Conservation (phyloP, 208 protist genomes). For the Herpetomonas samuelpessoai region DNA sequence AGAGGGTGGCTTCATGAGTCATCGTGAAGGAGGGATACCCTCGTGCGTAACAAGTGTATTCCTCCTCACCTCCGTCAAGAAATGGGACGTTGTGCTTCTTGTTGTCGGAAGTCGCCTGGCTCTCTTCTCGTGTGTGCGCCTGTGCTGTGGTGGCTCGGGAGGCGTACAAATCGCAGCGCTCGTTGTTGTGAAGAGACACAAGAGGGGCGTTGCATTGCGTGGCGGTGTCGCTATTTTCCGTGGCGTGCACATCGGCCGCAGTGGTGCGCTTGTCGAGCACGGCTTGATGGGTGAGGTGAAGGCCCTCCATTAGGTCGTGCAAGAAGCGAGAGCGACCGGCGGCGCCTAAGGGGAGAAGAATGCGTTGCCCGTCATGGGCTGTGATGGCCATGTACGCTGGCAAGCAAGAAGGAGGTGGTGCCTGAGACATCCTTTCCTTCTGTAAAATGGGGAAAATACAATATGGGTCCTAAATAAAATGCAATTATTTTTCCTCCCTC, state of each 20-base stretch:
- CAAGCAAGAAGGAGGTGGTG: too few relatives aligned
- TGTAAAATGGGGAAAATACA: too few relatives aligned
- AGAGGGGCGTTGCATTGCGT: too few relatives aligned
- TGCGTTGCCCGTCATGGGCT: slow-evolving; percentile 34
- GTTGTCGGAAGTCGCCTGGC: too few relatives aligned
- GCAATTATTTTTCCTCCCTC: too few relatives aligned
- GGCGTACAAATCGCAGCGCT: neutral
- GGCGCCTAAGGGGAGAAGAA: slow-evolving; percentile 57
- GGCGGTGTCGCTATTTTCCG: neutral
- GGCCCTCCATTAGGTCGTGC: slow-evolving; percentile 47
- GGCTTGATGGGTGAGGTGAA: slow-evolving; percentile 25
- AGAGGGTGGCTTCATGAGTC: neutral
- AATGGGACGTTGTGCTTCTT: neutral
- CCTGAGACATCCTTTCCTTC: too few relatives aligned
- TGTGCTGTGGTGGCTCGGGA: neutral
- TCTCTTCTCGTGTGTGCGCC: too few relatives aligned
- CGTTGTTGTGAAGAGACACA: slow-evolving; percentile 5
- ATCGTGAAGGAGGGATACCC: neutral
- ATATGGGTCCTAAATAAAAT: too few relatives aligned
- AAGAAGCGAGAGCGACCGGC: slow-evolving; percentile 49
- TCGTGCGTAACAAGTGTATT: neutral
- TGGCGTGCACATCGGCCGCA: neutral
- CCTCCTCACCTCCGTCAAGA: neutral
- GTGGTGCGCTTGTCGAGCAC: neutral
- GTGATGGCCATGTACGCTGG: slow-evolving; percentile 47